Percentiles rank a stretch among this genome's conserved stretches.
Conservation (phyloP, 371 early-diverging fungal genomes). For the Dichotomocladium elegans region DNA sequence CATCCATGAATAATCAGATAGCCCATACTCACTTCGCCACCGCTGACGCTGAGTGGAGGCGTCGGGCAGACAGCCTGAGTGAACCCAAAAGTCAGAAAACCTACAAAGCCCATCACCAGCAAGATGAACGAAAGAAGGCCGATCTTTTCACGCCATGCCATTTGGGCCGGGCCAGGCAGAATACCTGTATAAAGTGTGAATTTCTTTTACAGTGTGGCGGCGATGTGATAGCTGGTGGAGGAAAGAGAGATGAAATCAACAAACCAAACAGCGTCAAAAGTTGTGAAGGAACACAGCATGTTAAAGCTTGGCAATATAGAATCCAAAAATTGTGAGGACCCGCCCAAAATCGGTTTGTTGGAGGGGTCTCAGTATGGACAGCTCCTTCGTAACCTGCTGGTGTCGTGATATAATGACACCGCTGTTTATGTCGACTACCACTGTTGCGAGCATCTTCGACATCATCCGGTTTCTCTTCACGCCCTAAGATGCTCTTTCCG, state of each 20-base stretch:
- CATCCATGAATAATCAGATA: constrained; percentile 52
- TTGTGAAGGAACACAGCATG: constrained; percentile 48
- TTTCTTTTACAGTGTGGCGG: neutral
- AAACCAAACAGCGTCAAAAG: constrained; percentile 9
- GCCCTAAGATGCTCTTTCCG: constrained; percentile 44
- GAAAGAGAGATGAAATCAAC: no score
- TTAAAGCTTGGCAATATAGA: constrained; percentile 45
- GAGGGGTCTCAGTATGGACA: neutral
- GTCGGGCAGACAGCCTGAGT: constrained; percentile 51
- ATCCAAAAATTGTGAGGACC: constrained; percentile 37
- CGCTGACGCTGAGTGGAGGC: constrained; percentile 26
- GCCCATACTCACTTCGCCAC: constrained; percentile 33
- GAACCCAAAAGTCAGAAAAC: constrained; percentile 63
- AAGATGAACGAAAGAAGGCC: constrained; percentile 70
- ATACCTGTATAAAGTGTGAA: constrained; percentile 28
- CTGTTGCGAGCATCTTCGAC: constrained; percentile 8
- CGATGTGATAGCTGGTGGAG: neutral
- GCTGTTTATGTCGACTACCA: no score
- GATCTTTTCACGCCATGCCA: constrained; percentile 85
- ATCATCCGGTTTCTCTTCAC: constrained; percentile 34
- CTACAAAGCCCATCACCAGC: constrained; percentile 46
- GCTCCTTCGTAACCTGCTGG: neutral
- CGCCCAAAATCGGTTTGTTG: constrained; percentile 5
- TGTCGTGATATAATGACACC: no score
- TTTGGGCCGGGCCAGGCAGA: constrained; percentile 51